phyloP scores from a whole-genome alignment of 306 rosid genomes.

The Astragalus membranaceus region DNA sequence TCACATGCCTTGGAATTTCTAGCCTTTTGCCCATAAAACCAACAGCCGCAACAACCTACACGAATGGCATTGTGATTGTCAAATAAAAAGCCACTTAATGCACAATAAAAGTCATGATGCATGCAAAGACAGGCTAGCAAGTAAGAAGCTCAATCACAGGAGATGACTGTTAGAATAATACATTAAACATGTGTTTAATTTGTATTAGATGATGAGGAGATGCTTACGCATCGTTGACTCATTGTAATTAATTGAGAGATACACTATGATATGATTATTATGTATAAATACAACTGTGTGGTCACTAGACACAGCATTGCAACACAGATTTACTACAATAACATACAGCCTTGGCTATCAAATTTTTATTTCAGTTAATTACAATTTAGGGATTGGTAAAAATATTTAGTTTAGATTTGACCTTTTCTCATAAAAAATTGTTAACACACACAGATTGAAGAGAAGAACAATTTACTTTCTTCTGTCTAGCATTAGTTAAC shows the following conservation, averaged over 20 bases:
- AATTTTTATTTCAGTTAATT: not conserved
- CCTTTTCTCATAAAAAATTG: not conserved
- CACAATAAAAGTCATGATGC: not conserved
- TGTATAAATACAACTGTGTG: no score
- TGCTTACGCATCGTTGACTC: no score
- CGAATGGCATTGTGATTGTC: not conserved
- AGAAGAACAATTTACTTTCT: not conserved
- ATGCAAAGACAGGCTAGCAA: not conserved
- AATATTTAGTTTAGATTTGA: not conserved
- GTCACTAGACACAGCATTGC: no score
- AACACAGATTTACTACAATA: not conserved
- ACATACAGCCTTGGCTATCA: not conserved
- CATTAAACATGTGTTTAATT: no score
- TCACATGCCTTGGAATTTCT: conserved; percentile 70
- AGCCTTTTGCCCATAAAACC: conserved; percentile 72
- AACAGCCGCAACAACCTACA: conserved; percentile 90
- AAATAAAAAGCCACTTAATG: conserved; percentile 4
- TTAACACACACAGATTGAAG: not conserved
- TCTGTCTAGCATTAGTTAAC: conserved; percentile 3
- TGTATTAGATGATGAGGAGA: no score
- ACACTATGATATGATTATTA: no score
- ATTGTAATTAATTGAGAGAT: no score
- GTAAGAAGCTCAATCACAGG: not conserved
- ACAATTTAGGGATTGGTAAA: not conserved
- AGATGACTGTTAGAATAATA: not conserved